These are phyloP conservation scores for Isabelozyma pseudorhagii DNA, from an alignment of 805 yeast genomes.

Conservation along the genomic window DNA sequence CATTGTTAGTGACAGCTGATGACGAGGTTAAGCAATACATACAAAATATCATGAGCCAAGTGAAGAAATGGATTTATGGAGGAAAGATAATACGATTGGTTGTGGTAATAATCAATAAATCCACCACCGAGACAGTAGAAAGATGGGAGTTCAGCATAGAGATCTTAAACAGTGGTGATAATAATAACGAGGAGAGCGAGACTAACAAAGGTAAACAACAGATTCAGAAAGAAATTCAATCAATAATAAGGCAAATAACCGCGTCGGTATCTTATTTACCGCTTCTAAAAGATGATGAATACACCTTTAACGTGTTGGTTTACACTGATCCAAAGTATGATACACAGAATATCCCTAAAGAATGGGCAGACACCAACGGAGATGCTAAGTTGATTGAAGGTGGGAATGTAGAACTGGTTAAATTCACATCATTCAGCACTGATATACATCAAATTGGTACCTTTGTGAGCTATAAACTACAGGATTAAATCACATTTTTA, in stretches of 20 bases:
- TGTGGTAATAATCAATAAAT: constrained; percentile 68
- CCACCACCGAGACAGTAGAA: constrained; percentile 67
- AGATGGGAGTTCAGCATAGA: constrained; percentile 82
- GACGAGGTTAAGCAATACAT: constrained; percentile 74
- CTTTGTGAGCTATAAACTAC: constrained; percentile 55
- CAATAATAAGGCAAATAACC: constrained; percentile 83
- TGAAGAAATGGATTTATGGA: constrained; percentile 67
- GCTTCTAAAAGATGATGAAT: constrained; percentile 49
- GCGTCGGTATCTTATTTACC: constrained; percentile 87
- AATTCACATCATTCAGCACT: constrained; percentile 66
- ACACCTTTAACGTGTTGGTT: constrained; percentile 82
- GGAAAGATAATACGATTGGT: constrained; percentile 67
- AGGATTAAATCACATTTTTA: constrained; percentile 7
- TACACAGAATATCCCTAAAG: constrained; percentile 61
- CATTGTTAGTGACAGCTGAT: constrained; percentile 67
- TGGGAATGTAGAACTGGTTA: constrained; percentile 58
- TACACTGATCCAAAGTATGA: constrained; percentile 61
- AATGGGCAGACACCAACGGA: constrained; percentile 74
- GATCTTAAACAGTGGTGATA: constrained; percentile 17
- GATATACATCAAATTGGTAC: constrained; percentile 69
- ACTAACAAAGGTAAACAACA: constrained; percentile 36
- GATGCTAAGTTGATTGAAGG: constrained; percentile 56
- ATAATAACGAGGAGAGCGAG: constrained; percentile 5
- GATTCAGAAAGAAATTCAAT: constrained; percentile 75
- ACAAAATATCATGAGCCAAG: constrained; percentile 61